Evolutionary conservation across 2,329 filamentous ascomycete genomes (phyloP), one percentile per base, ranked within the genome.

Genomic region (Ascochyta pisi): DNA sequence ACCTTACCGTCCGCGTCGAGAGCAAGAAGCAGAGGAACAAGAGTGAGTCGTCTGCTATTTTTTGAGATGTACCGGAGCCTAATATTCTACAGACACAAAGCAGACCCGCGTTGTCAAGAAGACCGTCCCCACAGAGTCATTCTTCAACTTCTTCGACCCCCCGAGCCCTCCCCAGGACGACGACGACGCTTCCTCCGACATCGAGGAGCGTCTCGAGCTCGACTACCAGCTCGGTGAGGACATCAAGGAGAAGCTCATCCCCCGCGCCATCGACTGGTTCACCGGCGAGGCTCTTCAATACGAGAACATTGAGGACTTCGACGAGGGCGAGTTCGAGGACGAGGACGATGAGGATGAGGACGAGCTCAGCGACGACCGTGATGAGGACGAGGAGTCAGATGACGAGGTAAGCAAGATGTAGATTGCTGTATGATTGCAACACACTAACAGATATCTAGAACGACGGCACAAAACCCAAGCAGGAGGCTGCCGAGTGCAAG

Each of bases 11-110:
- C 64, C 89, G 91, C 66, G 83, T 98, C 58, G 95, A 99, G 84
- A 96, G 92, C 84, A 99, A 99, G 87, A 99, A 99, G 85, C 95
- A 99, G 83, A 87, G 95, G 64, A 99, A 99, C 83, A 99, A 98
- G 87, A 98, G 95, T 99, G 84, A 82, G 86, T 76, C 16, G 22
- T 16, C 19, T 26, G 3, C 27, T 24, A 6, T 3, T 15, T 9
- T 15, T 15, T 23, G 5, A 29, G 4, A 24, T 24, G 42, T 27
- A 12, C 35, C 54, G 1, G 1, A 38, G 39, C 49, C 66, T 72
- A 61, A 73, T 42, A 6, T 9, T 39, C 3, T 60, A 4, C 70
- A 98, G 95, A 95, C 83, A 99, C 95, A 67, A 99, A 99, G 84
- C 95, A 99, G 79, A 99, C 95, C 60, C 92, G 95, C 66, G 91